These are phyloP conservation scores for Ramalina intermedia DNA, from an alignment of 495 filamentous ascomycete species.

Conservation along the genomic window DNA sequence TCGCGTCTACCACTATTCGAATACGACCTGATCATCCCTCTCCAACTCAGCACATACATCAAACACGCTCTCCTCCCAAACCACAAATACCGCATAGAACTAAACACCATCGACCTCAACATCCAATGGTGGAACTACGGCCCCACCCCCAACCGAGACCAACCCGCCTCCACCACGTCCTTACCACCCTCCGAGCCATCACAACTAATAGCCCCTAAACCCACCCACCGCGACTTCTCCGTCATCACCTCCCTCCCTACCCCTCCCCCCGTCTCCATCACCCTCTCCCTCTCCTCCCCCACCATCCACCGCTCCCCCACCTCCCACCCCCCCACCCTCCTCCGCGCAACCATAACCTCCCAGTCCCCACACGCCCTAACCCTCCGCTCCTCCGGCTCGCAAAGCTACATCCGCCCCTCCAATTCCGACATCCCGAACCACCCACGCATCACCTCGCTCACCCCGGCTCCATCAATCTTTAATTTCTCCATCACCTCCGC, in stretches of 20 bases:
- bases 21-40: background rate
- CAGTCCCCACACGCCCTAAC: too few species aligned
- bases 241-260: background rate
- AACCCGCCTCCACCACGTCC: background rate
- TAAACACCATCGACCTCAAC: background rate
- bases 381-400: too few species aligned
- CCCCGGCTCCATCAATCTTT: too few species aligned
- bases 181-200: background rate
- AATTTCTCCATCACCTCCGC: too few species aligned
- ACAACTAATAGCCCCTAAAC: background rate
- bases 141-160: background rate
- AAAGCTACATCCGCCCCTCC: background rate
- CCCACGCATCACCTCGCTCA: too few species aligned
- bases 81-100: background rate
- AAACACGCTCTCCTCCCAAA: background rate
- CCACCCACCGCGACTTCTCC: background rate
- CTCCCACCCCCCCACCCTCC: too few species aligned
- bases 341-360: too few species aligned
- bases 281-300: too few species aligned
- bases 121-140: conserved; percentile 1
- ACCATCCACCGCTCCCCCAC: too few species aligned
- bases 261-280: background rate
- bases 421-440: too few species aligned
- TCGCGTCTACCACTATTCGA: background rate
- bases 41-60: background rate